phyloP scores from a whole-genome alignment of 2,329 filamentous ascomycete genomes.

The Chrysosporium queenslandicum region DNA sequence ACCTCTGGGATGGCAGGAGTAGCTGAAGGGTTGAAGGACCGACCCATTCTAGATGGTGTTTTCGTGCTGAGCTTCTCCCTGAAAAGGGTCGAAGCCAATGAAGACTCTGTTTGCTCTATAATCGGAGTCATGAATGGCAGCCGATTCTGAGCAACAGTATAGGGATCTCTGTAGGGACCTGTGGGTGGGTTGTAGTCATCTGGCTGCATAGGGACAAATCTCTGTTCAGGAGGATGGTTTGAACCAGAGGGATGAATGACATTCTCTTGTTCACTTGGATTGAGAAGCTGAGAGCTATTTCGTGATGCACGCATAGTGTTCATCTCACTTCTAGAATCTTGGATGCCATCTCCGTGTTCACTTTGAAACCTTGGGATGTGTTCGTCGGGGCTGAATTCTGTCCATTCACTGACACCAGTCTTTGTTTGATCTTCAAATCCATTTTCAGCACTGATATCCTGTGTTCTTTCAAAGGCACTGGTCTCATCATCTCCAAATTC shows the following conservation, averaged over 20 bases:
- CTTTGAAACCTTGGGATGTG: constrained; percentile 47
- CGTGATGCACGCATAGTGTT: constrained; percentile 12
- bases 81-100: constrained; percentile 54
- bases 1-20: constrained; percentile 29
- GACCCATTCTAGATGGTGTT: constrained; percentile 59
- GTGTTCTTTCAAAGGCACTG: constrained; percentile 28
- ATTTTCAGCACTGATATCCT: constrained; percentile 31
- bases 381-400: constrained; percentile 68
- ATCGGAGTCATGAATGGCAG: constrained; percentile 98
- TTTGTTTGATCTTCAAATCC: constrained; percentile 33
- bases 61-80: constrained; percentile 55
- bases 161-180: constrained; percentile 70
- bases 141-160: constrained; percentile 73
- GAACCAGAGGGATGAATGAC: not conserved
- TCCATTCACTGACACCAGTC: constrained; percentile 63
- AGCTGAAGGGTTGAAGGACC: constrained; percentile 15
- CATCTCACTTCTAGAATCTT: not conserved
- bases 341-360: not conserved
- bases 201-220: constrained; percentile 69
- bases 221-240: constrained; percentile 33
- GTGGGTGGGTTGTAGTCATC: constrained; percentile 77
- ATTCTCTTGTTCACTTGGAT: not conserved
- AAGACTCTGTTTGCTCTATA: constrained; percentile 87
- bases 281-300: constrained; percentile 15
- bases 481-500: constrained; percentile 55